phyloP scores from a whole-genome alignment of 2,329 filamentous ascomycete genomes.

The Magnaporthiopsis rhizophila region DNA sequence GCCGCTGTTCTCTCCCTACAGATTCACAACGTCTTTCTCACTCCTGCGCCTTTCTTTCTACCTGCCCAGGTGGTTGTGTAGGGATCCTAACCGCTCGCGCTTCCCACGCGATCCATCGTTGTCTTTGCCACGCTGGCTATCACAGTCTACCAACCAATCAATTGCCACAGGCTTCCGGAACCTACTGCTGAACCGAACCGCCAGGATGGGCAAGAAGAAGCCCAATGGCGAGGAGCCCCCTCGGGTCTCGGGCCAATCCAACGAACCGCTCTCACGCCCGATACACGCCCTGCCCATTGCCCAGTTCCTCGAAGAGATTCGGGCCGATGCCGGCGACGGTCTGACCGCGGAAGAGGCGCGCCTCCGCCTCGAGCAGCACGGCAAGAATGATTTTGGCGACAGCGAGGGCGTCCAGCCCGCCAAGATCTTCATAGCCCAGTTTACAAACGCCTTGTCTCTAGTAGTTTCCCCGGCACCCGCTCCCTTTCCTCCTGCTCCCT shows the following conservation, averaged over 20 bases:
- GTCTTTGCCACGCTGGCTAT: too few species aligned
- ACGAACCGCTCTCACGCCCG: conserved; percentile 47
- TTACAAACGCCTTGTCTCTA: conserved; percentile 56
- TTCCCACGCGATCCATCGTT: not conserved
- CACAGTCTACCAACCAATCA: too few species aligned
- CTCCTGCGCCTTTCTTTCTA: too few species aligned
- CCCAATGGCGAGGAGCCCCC: conserved; percentile 17
- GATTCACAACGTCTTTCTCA: too few species aligned
- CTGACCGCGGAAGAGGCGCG: conserved; percentile 40
- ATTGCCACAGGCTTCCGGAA: too few species aligned
- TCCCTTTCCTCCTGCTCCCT: not conserved
- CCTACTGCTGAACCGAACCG: not conserved
- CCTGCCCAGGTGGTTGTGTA: not conserved
- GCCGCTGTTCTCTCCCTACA: too few species aligned
- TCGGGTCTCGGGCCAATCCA: conserved; percentile 34
- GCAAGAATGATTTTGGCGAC: conserved; percentile 49
- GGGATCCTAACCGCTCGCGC: too few species aligned
- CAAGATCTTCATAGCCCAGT: conserved; percentile 50
- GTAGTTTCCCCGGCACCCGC: conserved; percentile 23
- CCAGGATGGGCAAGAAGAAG: conserved; percentile 19
- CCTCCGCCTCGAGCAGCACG: conserved; percentile 41
- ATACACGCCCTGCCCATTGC: conserved; percentile 53
- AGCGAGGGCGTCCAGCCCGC: conserved; percentile 42
- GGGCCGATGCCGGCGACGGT: conserved; percentile 43
- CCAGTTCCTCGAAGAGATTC: conserved; percentile 42